A percentile compares a stretch with the other conserved stretches of the same genome.
Evolutionary conservation across 2,329 filamentous ascomycete genomes (phyloP).

Genomic region (Fragosphaeria purpurea): DNA sequence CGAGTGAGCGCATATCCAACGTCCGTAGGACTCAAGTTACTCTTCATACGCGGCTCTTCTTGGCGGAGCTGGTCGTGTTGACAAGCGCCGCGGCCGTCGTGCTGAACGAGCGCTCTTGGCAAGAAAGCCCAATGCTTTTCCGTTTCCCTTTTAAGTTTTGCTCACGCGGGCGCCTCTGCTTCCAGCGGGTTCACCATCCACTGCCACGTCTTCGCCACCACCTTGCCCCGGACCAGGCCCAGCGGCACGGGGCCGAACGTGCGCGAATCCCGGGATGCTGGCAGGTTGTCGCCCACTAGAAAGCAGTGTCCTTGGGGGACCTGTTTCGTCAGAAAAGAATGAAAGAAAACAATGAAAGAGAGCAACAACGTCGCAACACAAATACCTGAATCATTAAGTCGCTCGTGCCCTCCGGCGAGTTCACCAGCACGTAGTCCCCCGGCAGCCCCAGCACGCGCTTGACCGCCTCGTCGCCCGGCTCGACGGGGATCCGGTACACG

Average conservation of each 20-base stretch:
- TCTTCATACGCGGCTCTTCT: too few species aligned
- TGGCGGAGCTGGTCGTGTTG: too few species aligned
- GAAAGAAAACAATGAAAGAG: not conserved
- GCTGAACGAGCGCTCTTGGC: too few species aligned
- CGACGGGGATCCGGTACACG: slow-evolving; percentile 63
- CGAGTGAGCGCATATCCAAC: too few species aligned
- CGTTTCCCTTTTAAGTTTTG: too few species aligned
- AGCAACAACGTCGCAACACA: slow-evolving; percentile 2
- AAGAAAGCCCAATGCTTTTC: too few species aligned
- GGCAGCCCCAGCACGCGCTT: slow-evolving; percentile 74
- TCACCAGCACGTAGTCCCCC: slow-evolving; percentile 62
- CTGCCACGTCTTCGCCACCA: slow-evolving; percentile 48
- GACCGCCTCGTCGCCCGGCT: slow-evolving; percentile 49
- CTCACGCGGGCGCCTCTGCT: slow-evolving; percentile 2
- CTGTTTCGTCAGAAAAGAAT: slow-evolving; percentile 30
- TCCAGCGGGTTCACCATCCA: slow-evolving; percentile 35
- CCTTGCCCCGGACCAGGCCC: slow-evolving; percentile 74
- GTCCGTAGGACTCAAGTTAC: too few species aligned
- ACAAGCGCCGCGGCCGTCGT: too few species aligned
- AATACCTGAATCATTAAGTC: slow-evolving; percentile 59
- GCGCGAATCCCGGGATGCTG: slow-evolving; percentile 76
- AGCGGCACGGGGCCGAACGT: slow-evolving; percentile 79
- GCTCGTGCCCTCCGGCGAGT: slow-evolving; percentile 43
- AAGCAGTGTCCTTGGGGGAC: slow-evolving; percentile 89
- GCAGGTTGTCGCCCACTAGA: slow-evolving; percentile 79